A percentile compares a stretch with the other conserved stretches of the same genome.
Evolutionary conservation across 768 basidiomycete species (phyloP).

Genomic region (Ramaria sp.): DNA sequence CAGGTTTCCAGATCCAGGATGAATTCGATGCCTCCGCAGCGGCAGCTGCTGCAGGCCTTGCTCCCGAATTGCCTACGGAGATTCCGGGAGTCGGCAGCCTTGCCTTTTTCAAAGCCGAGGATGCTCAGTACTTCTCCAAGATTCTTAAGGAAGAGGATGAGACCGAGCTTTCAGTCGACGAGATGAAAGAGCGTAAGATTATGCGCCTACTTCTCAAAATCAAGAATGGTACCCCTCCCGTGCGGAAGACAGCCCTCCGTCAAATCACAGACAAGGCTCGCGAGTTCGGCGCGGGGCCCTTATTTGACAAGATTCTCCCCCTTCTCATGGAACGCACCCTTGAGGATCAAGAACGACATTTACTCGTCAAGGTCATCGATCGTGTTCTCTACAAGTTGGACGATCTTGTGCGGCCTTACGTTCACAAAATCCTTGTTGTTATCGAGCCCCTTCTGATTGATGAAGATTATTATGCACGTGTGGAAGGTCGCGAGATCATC

Average conservation of each 20-base stretch:
- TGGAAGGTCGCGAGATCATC: conserved; percentile 98
- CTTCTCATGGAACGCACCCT: conserved; percentile 96
- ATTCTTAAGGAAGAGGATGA: conserved; percentile 95
- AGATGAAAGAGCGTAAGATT: conserved; percentile 99
- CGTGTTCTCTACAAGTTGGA: conserved; percentile 98
- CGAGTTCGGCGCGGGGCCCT: conserved; percentile 94
- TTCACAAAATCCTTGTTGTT: conserved; percentile 98
- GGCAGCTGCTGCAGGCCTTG: conserved; percentile 85
- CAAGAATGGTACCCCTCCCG: conserved; percentile 98
- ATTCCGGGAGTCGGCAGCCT: conserved; percentile 96
- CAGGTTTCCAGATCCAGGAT: conserved; percentile 96
- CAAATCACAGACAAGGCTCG: conserved; percentile 99
- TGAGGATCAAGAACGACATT: conserved; percentile 96
- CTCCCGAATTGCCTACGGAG: conserved; percentile 90
- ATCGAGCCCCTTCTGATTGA: conserved; percentile 98
- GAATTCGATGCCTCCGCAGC: conserved; percentile 82
- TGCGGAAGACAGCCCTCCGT: conserved; percentile 92
- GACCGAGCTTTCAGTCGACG: conserved; percentile 83
- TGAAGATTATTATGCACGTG: conserved; percentile 93
- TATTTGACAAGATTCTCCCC: conserved; percentile 98
- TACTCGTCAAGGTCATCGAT: conserved; percentile 98
- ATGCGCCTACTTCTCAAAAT: conserved; percentile 97
- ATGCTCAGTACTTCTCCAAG: conserved; percentile 96
- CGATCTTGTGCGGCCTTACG: conserved; percentile 96
- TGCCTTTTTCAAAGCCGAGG: conserved; percentile 97